phyloP scores from a whole-genome alignment of 495 filamentous ascomycete species.

The Acidiella bohemica region DNA sequence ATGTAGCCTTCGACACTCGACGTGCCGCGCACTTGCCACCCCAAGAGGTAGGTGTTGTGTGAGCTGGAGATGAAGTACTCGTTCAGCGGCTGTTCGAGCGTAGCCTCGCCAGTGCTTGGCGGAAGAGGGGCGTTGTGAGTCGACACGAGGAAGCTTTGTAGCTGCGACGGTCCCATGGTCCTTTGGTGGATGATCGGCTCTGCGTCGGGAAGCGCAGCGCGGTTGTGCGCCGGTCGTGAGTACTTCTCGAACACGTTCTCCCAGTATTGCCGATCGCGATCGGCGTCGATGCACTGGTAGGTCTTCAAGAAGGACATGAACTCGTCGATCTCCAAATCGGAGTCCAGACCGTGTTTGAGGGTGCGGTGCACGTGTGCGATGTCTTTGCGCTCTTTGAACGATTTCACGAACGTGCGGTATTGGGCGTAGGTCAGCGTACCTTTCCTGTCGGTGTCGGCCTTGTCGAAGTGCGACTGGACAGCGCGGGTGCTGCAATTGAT shows the following conservation, averaged over 20 bases:
- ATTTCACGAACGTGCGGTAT: constrained; percentile 67
- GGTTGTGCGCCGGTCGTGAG: constrained; percentile 39
- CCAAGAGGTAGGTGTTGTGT: constrained; percentile 92
- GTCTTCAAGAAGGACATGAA: constrained; percentile 65
- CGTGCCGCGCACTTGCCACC: constrained; percentile 73
- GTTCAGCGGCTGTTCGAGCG: constrained; percentile 72
- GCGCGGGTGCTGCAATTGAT: constrained; percentile 71
- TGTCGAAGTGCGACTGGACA: constrained; percentile 59
- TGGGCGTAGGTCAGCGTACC: constrained; percentile 58
- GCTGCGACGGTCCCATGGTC: constrained; percentile 59
- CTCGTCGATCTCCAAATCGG: constrained; percentile 46
- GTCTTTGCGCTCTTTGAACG: constrained; percentile 74
- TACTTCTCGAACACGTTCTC: constrained; percentile 60
- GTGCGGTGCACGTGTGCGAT: constrained; percentile 54
- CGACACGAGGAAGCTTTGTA: constrained; percentile 66
- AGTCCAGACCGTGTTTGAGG: constrained; percentile 36
- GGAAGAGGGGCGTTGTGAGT: constrained; percentile 39
- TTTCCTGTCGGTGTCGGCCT: constrained; percentile 48
- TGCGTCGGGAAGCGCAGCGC: constrained; percentile 9
- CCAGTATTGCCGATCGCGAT: constrained; percentile 51
- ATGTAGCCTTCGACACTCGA: constrained; percentile 94
- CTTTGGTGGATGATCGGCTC: constrained; percentile 16
- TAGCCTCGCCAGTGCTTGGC: constrained; percentile 34
- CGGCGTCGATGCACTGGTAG: constrained; percentile 62
- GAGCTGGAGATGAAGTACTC: constrained; percentile 98